Evolutionary conservation across 768 basidiomycete genomes (phyloP).

Genomic region (Trametes villosa): DNA sequence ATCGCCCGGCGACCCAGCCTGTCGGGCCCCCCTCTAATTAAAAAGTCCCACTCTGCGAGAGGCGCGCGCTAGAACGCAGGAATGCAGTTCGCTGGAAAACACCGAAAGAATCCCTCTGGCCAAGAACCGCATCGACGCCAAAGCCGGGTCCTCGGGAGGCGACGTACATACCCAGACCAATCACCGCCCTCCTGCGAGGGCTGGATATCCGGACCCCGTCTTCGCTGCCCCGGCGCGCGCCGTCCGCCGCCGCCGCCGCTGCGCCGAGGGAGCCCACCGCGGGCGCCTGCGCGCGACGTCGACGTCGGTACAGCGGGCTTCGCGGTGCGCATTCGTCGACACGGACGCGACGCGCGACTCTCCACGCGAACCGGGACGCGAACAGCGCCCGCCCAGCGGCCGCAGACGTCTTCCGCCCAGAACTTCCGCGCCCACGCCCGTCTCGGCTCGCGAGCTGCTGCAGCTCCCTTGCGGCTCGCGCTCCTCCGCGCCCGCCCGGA

Average conservation of each 20-base stretch:
- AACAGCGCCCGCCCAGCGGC: conserved; percentile 5
- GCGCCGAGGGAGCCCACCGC: neutral
- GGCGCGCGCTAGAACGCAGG: conserved; percentile 13
- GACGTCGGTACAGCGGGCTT: conserved; percentile 1
- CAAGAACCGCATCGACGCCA: conserved; percentile 6
- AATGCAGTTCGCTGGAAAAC: conserved; percentile 19
- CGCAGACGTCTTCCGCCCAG: conserved; percentile 13
- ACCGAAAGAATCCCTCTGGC: conserved; percentile 9
- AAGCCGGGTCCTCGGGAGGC: neutral
- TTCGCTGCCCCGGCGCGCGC: neutral
- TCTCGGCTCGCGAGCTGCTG: conserved; percentile 8
- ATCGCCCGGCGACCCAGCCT: neutral
- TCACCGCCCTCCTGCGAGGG: neutral
- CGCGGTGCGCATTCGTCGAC: conserved; percentile 10
- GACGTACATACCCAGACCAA: too few species aligned
- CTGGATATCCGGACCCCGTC: neutral
- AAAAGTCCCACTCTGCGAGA: conserved; percentile 2
- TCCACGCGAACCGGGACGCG: conserved; percentile 15
- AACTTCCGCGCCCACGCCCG: conserved; percentile 6
- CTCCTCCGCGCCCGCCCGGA: neutral
- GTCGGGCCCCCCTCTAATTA: conserved; percentile 7
- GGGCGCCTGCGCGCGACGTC: neutral
- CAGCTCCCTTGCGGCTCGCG: neutral
- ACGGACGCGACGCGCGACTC: conserved; percentile 11
- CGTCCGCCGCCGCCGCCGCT: neutral